Evolutionary conservation across 768 basidiomycete genomes (phyloP), one percentile per base, ranked within the genome.

Genomic region (Phanerochaete carnosa): DNA sequence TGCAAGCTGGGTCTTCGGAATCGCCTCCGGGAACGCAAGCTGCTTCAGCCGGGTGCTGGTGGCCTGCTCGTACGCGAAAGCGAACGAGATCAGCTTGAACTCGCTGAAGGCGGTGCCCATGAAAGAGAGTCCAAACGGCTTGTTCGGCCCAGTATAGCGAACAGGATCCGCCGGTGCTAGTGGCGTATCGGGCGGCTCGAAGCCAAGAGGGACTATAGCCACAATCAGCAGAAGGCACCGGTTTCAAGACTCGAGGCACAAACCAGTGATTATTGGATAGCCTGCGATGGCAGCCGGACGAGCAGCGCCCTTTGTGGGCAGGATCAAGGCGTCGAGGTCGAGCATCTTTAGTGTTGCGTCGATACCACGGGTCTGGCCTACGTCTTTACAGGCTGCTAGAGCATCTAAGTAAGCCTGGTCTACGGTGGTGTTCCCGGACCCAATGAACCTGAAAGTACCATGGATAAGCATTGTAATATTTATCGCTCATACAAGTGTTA

Each of bases 241-340:
- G n/a, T n/a, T n/a, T n/a, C n/a, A n/a, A n/a, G n/a, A n/a, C n/a
- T n/a, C n/a, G n/a, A n/a, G n/a, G n/a, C 3, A 45, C 62, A 22
- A 11, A 82, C 85, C 84, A n/a, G 86, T 86, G 32, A 86, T 75
- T 50, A 86, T 82, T 1, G 87, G 86, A 62, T 87, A 87, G 15
- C 86, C 87, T 9, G 83, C 82, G 55, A 86, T 80, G 2, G 85
- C 86, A 75, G 70, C 64, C 8, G 68, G 59, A 29, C 56, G 64
- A 0, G 69, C 66, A 3, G 73, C 59, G 33, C 33, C 76, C 39
- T 71, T 64, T 19, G 74, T 71, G 35, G 73, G 72, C 19, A 73
- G 57, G 12, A 74, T 16, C 19, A 74, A 53, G 11, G 73, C 74
- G 57, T 73, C 73, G 23, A 75, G 64, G 45, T 70, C 67, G 66